Evolutionary conservation across 257 asterid species (phyloP).

Genomic region (Solanum stenotomum): DNA sequence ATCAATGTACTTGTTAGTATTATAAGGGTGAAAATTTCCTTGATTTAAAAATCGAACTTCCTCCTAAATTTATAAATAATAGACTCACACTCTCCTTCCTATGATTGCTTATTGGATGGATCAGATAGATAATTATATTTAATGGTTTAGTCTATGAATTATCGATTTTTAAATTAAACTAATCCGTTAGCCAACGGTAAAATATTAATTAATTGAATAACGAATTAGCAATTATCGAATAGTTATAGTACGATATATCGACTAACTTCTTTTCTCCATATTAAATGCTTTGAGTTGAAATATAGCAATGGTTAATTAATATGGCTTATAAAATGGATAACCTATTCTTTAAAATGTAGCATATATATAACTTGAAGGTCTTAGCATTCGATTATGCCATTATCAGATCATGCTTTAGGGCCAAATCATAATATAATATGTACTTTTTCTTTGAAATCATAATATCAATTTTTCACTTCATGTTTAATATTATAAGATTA

Average conservation of each 20-base stretch:
- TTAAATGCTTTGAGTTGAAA: not conserved
- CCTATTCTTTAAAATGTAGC: not conserved
- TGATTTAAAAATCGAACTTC: not conserved
- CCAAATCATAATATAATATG: not conserved
- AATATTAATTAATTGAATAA: not conserved
- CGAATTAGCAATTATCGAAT: not conserved
- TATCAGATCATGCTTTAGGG: not conserved
- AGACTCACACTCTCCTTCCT: not conserved
- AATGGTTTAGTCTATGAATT: not conserved
- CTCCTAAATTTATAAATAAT: not conserved
- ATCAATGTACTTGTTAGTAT: no score
- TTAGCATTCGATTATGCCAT: not conserved
- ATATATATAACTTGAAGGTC: not conserved
- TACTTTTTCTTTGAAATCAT: no score
- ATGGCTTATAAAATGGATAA: not conserved
- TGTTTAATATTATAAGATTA: no score
- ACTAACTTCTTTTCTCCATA: no score
- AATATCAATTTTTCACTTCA: no score
- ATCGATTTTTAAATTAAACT: no score
- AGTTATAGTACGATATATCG: not conserved
- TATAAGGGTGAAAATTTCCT: not conserved
- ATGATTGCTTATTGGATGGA: not conserved
- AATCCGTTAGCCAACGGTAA: fast-evolving
- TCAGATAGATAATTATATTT: not conserved
- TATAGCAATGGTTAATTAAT: not conserved